Evolutionary conservation across 192 early-diverging fungal genomes (phyloP).

Genomic region (Coemansia sp.): DNA sequence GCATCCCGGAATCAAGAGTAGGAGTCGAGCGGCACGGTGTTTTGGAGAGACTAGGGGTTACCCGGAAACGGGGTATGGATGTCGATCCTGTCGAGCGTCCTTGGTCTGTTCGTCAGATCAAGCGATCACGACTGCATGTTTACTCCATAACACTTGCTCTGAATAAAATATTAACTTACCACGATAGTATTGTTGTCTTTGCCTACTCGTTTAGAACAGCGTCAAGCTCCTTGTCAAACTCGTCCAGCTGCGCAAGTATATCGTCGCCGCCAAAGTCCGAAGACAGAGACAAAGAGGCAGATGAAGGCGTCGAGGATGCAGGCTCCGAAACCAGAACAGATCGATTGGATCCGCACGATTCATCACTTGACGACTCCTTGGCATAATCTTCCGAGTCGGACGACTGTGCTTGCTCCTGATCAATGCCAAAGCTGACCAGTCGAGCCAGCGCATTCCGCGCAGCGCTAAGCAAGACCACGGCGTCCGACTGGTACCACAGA

Average conservation of each 20-base stretch:
- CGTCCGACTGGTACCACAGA: conserved; percentile 44
- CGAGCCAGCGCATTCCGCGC: conserved; percentile 24
- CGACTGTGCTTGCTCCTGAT: not conserved
- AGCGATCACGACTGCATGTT: too few relatives aligned
- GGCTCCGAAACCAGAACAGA: not conserved
- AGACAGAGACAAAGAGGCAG: not conserved
- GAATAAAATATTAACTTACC: not conserved
- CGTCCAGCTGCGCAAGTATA: conserved; percentile 45
- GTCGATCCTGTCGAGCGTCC: too few relatives aligned
- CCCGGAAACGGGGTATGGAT: too few relatives aligned
- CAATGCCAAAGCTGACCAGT: conserved; percentile 15
- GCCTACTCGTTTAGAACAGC: conserved; percentile 16
- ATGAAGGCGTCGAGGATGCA: not conserved
- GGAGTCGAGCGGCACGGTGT: too few relatives aligned
- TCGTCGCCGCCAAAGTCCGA: conserved; percentile 5
- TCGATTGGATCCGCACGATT: not conserved
- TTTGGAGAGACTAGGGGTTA: too few relatives aligned
- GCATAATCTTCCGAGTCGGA: too few relatives aligned
- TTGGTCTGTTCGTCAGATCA: too few relatives aligned
- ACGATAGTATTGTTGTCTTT: not conserved
- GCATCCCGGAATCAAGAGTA: too few relatives aligned
- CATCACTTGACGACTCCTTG: not conserved
- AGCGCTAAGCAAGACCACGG: conserved; percentile 8
- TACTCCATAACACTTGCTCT: too few relatives aligned
- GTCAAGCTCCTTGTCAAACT: conserved; percentile 53